Percentiles rank a stretch among this genome's conserved stretches.
Evolutionary conservation across 345 rosid species (phyloP).

Genomic region (Citrus unshiu): DNA sequence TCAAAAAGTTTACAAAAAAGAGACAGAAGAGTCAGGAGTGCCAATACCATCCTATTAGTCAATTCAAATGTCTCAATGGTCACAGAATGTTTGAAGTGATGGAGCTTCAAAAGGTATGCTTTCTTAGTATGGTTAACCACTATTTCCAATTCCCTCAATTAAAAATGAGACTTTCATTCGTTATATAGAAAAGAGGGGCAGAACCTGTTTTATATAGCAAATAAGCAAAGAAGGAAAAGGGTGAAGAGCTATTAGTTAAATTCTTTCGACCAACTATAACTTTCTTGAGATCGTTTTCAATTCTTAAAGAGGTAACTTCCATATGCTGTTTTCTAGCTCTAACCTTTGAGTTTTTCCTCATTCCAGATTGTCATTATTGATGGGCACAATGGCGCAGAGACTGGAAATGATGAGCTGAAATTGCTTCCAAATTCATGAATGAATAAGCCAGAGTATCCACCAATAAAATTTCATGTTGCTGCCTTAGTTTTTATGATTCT

Average conservation of each 20-base stretch:
- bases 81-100: constrained; percentile 4
- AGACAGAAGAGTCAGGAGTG: constrained; percentile 63
- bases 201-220: not conserved
- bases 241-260: not conserved
- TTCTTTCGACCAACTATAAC: not conserved
- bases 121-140: not conserved
- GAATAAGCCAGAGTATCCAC: no score
- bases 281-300: not conserved
- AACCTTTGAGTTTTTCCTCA: not conserved
- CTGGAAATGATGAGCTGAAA: not conserved
- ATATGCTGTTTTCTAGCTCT: not conserved
- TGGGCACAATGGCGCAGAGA: not conserved
- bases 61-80: not conserved
- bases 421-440: not conserved
- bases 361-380: not conserved
- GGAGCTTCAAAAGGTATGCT: not conserved
- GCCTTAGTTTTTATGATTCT: not conserved
- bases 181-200: not conserved
- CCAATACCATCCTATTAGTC: constrained; percentile 52
- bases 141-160: not conserved
- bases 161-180: not conserved
- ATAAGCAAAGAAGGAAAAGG: not conserved
- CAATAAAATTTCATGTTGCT: not conserved
- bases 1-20: constrained; percentile 59
- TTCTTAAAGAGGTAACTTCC: not conserved